A percentile compares a stretch with the other conserved stretches of the same genome.
These are phyloP conservation scores for sunflower (Helianthus annuus) DNA, from an alignment of 129 eudicot species.

Conservation along the genomic window HanXRQr2.0-SUNRISE NC_035445.2:111762633-111763132, in stretches of 20 bases:
- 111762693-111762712: too few species aligned
- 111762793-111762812: conserved; percentile 59
- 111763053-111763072: conserved; percentile 76
- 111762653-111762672: too few species aligned
- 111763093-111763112: conserved; percentile 87
- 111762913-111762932: conserved; percentile 81
- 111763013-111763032: conserved; percentile 99
- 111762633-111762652: too few species aligned
- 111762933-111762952: conserved; percentile 94
- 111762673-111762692: too few species aligned
- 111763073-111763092: conserved; percentile 80
- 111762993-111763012: conserved; percentile 92
- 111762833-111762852: neutral
- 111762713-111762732: too few species aligned
- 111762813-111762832: neutral
- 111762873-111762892: conserved; percentile 66
- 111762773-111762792: conserved; percentile 81
- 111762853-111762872: conserved; percentile 10
- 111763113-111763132: conserved; percentile 4
- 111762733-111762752: conserved; percentile 68
- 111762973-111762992: conserved; percentile 71
- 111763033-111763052: conserved; percentile 94
- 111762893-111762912: conserved; percentile 92
- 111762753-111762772: conserved; percentile 64
- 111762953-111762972: conserved; percentile 79